Base-by-base conservation (phyloP, 1,139 yeast genomes). In the Sugiyamaella pinicola region DNA sequence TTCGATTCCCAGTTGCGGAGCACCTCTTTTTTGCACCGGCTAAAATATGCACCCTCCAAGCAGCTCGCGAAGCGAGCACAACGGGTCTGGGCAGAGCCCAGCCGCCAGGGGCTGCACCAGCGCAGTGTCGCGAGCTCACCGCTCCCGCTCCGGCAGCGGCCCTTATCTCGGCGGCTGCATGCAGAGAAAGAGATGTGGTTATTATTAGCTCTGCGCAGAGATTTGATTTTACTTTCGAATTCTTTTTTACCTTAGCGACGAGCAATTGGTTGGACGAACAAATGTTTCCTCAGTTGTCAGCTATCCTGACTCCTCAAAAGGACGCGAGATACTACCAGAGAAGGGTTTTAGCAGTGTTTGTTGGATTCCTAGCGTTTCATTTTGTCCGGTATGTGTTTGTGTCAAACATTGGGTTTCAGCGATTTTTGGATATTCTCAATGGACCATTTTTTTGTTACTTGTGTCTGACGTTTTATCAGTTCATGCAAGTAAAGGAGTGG, bases 1-100 rank as follows among this genome's bases (percentile, higher is more conserved):
- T 40, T 40, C 44, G 44, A 40, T 40, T 40, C 44, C 44, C 44
- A 40, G 44, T 40, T 40, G 44, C 44, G 44, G 44, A 40, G 44
- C 44, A 40, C 15, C 5, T 40, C n/a, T 7, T 40, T 40, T 40
- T 40, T 24, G n/a, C 10, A 17, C 10, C 26, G 3, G 10, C 22
- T 37, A n/a, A n/a, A n/a, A n/a, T n/a, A n/a, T n/a, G n/a, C n/a
- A n/a, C n/a, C n/a, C n/a, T n/a, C n/a, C n/a, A n/a, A n/a, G n/a
- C n/a, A n/a, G n/a, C n/a, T n/a, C n/a, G n/a, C n/a, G n/a, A n/a
- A n/a, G n/a, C n/a, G n/a, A n/a, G n/a, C n/a, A n/a, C n/a, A n/a
- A n/a, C n/a, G n/a, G n/a, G n/a, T n/a, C n/a, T n/a, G n/a, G n/a
- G n/a, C n/a, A n/a, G n/a, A n/a, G n/a, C n/a, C n/a, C n/a, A n/a